Base-by-base conservation (phyloP, 2,329 filamentous ascomycete species). In the Fusarium penzigii region DNA sequence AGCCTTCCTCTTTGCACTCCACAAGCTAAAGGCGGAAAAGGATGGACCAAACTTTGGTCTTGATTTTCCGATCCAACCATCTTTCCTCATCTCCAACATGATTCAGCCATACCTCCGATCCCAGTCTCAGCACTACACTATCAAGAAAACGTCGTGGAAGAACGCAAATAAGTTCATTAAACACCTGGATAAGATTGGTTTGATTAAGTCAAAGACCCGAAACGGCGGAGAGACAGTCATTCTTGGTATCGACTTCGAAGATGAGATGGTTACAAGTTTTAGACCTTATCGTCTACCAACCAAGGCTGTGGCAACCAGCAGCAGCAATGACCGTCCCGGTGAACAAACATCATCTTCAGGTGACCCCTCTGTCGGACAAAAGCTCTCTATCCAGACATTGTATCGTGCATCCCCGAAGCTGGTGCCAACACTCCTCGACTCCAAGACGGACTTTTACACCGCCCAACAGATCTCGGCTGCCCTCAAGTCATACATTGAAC, bases 101-200 rank as follows among this genome's bases (percentile, higher is more conserved):
- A 57, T 63, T 8, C 60, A 63, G 29, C 60, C 60, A 0, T 51
- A 63, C 3, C 58, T 63, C 6, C 53, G 60, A 36, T 63, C 48
- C 13, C 58, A 63, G 29, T 54, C 53, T 14, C 50, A 50, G 10
- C 47, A 46, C 20, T 63, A 63, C 47, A 58, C 40, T 17, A 59
- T 63, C 53, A 63, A 63, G 42, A 63, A 62, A 41, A 63, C 60
- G 3, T 63, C 60, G 1, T 63, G 60, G 60, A 63, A 63, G 20
- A 63, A 57, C 6, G 51, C 51, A 5, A 63, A 63, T 9, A 63
- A 62, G 20, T 63, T 63, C 29, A 63, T 63, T 38, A 63, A 63
- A 20, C 51, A 63, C 29, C 29, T 63, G 3, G 51, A 59, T 11
- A 63, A 63, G 45, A 16, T 39, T 1, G 25, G 40, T 0, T 25